Evolutionary conservation across 2,329 filamentous ascomycete species (phyloP).

Genomic region (Colletotrichum sp.): DNA sequence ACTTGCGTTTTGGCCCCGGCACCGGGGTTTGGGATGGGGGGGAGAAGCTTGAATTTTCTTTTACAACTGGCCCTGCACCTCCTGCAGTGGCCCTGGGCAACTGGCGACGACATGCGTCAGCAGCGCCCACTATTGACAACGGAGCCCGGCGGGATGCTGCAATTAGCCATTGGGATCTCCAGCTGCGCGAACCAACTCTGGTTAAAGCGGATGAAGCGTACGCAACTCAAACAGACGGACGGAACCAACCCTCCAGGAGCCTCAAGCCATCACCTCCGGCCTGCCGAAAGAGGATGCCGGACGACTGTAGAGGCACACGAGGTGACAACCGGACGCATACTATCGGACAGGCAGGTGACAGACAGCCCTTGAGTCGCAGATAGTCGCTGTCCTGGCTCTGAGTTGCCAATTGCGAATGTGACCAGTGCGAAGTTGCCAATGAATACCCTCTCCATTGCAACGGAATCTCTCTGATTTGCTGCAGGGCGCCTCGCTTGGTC

Average conservation of each 20-base stretch:
- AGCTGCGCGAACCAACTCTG: not conserved
- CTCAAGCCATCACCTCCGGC: not conserved
- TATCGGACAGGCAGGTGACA: not conserved
- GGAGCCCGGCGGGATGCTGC: not conserved
- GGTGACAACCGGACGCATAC: not conserved
- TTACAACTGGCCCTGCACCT: not conserved
- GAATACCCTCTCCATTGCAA: not conserved
- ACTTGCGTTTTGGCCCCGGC: not conserved
- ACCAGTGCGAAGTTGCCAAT: not conserved
- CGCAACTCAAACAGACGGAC: not conserved
- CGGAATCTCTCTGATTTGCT: not conserved
- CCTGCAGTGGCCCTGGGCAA: not conserved
- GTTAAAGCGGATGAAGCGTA: not conserved
- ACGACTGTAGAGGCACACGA: not conserved
- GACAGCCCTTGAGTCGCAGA: not conserved
- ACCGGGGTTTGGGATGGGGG: not conserved
- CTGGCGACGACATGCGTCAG: not conserved
- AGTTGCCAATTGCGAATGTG: not conserved
- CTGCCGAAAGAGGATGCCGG: not conserved
- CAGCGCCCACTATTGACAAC: not conserved
- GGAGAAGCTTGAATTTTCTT: not conserved
- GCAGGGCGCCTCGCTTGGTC: not conserved
- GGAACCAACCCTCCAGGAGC: slow-evolving; percentile 3
- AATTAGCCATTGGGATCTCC: not conserved
- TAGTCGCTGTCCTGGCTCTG: not conserved